Percentiles rank a stretch among this genome's conserved stretches.
phyloP scores from a whole-genome alignment of 2,329 filamentous ascomycete species.

The Helicocarpus griseus region DNA sequence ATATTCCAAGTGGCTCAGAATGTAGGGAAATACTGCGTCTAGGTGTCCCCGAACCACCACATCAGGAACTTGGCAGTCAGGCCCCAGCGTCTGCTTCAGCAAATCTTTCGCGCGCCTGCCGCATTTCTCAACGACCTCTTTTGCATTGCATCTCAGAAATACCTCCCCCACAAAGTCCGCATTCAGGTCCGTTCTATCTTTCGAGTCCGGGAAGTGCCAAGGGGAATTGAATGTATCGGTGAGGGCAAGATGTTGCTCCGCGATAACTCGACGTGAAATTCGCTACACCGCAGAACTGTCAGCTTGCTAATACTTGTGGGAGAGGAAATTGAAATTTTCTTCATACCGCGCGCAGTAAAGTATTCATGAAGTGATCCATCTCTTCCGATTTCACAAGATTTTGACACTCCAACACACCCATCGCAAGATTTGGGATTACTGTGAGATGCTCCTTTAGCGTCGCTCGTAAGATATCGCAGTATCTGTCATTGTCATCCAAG shows the following conservation, averaged over 20 bases:
- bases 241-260: slow-evolving; percentile 89
- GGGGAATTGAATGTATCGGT: slow-evolving; percentile 89
- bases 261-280: slow-evolving; percentile 91
- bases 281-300: slow-evolving; percentile 43
- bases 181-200: slow-evolving; percentile 51
- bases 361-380: slow-evolving; percentile 92
- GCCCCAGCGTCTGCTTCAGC: slow-evolving; percentile 63
- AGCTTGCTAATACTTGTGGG: neutral
- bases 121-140: slow-evolving; percentile 78
- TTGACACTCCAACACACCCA: slow-evolving; percentile 86
- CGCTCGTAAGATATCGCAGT: slow-evolving; percentile 69
- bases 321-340: neutral
- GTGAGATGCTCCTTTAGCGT: slow-evolving; percentile 81
- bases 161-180: slow-evolving; percentile 91
- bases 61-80: slow-evolving; percentile 62
- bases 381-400: slow-evolving; percentile 69
- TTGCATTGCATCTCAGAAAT: slow-evolving; percentile 84
- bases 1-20: slow-evolving; percentile 91
- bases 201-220: slow-evolving; percentile 77
- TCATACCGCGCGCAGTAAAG: slow-evolving; percentile 72
- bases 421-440: slow-evolving; percentile 88
- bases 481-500: slow-evolving; percentile 77
- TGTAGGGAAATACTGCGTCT: slow-evolving; percentile 88
- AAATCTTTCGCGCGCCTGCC: slow-evolving; percentile 66
- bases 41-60: slow-evolving; percentile 78